Percentiles rank a stretch among this genome's conserved stretches.
phyloP scores from a whole-genome alignment of 2,329 filamentous ascomycete genomes.

The Coniella lustricola region DNA sequence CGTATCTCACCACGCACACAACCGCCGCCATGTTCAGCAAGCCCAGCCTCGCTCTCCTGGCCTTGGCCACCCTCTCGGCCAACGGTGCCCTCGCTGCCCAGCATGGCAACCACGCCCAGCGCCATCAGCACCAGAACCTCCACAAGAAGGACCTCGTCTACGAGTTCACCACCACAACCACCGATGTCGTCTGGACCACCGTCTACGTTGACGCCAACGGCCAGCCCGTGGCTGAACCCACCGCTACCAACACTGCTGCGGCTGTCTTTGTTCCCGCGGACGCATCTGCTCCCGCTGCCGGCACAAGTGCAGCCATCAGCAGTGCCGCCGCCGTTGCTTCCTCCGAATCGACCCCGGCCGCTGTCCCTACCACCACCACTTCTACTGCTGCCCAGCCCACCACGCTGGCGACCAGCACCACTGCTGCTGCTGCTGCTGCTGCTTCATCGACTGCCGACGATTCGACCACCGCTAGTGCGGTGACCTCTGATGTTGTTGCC shows the following conservation, averaged over 20 bases:
- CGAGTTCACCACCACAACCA: slow-evolving; percentile 27
- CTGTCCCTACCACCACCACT: slow-evolving; percentile 15
- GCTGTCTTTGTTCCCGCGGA: slow-evolving; percentile 17
- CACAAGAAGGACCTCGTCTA: slow-evolving; percentile 28
- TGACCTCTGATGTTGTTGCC: background rate
- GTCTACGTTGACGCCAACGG: slow-evolving; percentile 33
- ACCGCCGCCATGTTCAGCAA: slow-evolving; percentile 36
- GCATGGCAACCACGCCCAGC: slow-evolving; percentile 34
- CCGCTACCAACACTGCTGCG: slow-evolving; percentile 4
- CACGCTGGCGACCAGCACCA: slow-evolving; percentile 9
- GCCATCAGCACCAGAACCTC: slow-evolving; percentile 28
- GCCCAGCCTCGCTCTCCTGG: slow-evolving; percentile 32
- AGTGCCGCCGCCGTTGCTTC: background rate
- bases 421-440: slow-evolving; percentile 10
- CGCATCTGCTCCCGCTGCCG: background rate
- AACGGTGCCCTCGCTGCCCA: slow-evolving; percentile 36
- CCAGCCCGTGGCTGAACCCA: slow-evolving; percentile 13
- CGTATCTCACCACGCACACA: slow-evolving; percentile 4
- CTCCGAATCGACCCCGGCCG: background rate
- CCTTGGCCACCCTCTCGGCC: slow-evolving; percentile 35
- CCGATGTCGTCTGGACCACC: slow-evolving; percentile 33
- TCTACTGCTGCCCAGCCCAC: slow-evolving; percentile 11
- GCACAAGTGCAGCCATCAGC: background rate
- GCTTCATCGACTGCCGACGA: slow-evolving; percentile 7
- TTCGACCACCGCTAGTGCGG: background rate